Conservation (phyloP, 2,329 filamentous ascomycete species). For the Botrytis cinerea region DNA sequence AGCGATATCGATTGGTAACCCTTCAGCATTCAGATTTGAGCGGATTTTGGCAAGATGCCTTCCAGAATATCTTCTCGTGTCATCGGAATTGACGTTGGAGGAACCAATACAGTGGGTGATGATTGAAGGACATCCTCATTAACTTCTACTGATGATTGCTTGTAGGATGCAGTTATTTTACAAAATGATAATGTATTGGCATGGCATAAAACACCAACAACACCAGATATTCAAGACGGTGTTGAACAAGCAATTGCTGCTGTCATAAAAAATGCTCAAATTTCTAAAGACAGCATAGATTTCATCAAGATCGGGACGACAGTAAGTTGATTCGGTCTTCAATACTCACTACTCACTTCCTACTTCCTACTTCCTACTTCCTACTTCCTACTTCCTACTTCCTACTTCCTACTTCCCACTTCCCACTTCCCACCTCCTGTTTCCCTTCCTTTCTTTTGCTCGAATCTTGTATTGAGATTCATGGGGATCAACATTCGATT, state of each 20-base stretch:
- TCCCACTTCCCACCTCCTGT: not conserved
- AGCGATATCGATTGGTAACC: not conserved
- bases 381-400: not conserved
- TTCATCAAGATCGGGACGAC: slow-evolving; percentile 51
- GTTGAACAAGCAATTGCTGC: slow-evolving; percentile 50
- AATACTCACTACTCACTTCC: not conserved
- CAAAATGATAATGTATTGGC: slow-evolving; percentile 41
- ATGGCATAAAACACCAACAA: slow-evolving; percentile 53
- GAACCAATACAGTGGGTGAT: slow-evolving; percentile 53
- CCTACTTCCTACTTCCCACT: not conserved
- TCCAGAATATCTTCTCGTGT: slow-evolving; percentile 34
- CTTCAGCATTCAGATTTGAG: not conserved
- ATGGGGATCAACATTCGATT: not conserved
- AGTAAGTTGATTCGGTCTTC: slow-evolving; percentile 28
- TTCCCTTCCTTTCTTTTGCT: not conserved
- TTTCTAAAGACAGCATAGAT: slow-evolving; percentile 46
- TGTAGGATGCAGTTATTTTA: slow-evolving; percentile 34
- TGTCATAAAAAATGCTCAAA: slow-evolving; percentile 45
- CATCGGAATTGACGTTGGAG: slow-evolving; percentile 55
- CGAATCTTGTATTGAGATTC: too few relatives aligned
- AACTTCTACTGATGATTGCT: not conserved
- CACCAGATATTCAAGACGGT: slow-evolving; percentile 52
- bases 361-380: not conserved
- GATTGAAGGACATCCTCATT: not conserved
- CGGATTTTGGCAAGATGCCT: slow-evolving; percentile 27